Evolutionary conservation across 345 rosid genomes (phyloP).

Genomic region (Syzygium aqueum): DNA sequence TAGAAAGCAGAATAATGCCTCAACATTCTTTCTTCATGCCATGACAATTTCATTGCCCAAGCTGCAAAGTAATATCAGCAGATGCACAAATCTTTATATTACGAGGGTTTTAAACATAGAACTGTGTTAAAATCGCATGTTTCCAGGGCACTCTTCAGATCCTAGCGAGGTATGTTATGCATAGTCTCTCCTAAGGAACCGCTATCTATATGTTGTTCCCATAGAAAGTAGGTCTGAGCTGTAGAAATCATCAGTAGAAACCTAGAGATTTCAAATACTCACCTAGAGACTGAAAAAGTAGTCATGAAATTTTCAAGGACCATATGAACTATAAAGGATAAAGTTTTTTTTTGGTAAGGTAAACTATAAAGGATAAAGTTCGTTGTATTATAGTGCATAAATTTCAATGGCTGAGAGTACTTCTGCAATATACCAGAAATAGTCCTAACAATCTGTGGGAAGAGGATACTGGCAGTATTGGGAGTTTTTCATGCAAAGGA

Average conservation of each 20-base stretch:
- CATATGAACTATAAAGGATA: background rate
- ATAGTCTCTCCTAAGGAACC: background rate
- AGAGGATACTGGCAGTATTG: conserved; percentile 56
- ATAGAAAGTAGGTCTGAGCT: background rate
- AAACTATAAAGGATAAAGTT: background rate
- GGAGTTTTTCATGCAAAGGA: conserved; percentile 60
- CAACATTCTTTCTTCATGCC: background rate
- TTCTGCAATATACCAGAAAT: background rate
- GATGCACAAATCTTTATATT: background rate
- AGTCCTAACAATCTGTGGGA: conserved; percentile 25
- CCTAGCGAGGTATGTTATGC: background rate
- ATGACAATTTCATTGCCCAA: background rate
- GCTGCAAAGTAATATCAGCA: background rate
- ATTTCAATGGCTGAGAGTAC: background rate
- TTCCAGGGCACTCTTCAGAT: background rate
- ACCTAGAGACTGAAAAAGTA: background rate
- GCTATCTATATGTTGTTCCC: background rate
- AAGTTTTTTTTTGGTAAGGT: too few species aligned
- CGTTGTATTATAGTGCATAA: background rate
- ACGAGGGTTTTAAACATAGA: background rate
- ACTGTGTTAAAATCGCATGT: fast-evolving
- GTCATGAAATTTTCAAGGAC: background rate
- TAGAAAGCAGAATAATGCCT: background rate
- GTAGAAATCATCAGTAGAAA: background rate
- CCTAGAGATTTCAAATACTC: background rate